Percentiles rank a stretch among this genome's conserved stretches.
Evolutionary conservation across 306 rosid species (phyloP).

Genomic region (Argentina anserina): DNA sequence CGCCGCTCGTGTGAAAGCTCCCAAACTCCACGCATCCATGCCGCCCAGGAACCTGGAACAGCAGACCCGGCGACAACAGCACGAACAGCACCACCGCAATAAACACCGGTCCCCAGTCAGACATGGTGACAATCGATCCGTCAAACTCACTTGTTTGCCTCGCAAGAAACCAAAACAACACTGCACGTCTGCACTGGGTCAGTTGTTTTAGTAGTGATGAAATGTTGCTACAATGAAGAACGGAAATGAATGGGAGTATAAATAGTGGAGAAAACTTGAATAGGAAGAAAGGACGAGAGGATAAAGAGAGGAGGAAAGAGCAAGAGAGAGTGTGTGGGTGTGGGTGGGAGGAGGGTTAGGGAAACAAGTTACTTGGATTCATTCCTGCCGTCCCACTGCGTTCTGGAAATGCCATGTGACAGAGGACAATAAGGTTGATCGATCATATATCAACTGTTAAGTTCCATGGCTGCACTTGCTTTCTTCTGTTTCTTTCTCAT

Average conservation of each 20-base stretch:
- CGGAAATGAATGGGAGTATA: neutral
- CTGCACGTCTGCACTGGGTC: too few relatives aligned
- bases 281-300: slow-evolving; percentile 13
- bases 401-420: slow-evolving; percentile 1
- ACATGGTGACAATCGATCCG: slow-evolving; percentile 23
- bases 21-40: slow-evolving; percentile 77
- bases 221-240: neutral
- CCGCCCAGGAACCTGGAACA: slow-evolving; percentile 74
- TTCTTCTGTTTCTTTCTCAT: neutral
- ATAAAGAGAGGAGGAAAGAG: neutral
- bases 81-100: slow-evolving; percentile 70
- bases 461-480: neutral
- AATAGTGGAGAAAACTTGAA: slow-evolving; percentile 4
- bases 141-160: neutral
- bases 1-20: slow-evolving; percentile 75
- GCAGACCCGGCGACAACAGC: slow-evolving; percentile 66
- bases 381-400: slow-evolving; percentile 17
- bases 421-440: neutral
- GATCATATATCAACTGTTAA: neutral
- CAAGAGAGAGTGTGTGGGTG: neutral
- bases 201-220: neutral
- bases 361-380: slow-evolving; percentile 28
- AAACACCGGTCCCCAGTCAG: slow-evolving; percentile 80
- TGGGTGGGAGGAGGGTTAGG: slow-evolving; percentile 33
- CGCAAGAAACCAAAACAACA: neutral